phyloP scores from a whole-genome alignment of 495 filamentous ascomycete species.

The Lepraria neglecta region DNA sequence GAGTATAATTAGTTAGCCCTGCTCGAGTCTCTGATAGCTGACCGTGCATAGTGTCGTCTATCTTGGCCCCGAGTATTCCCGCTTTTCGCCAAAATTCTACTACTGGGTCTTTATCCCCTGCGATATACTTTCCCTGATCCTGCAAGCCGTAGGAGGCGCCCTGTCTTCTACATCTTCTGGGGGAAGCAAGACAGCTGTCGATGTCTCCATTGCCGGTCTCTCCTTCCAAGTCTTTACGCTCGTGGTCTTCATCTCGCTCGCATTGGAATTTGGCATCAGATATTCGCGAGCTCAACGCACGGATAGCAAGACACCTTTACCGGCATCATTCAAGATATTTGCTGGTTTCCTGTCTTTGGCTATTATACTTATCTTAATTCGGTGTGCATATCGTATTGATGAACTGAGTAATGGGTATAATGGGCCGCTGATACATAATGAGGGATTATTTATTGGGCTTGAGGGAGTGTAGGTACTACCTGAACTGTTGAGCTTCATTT shows the following conservation, averaged over 20 bases:
- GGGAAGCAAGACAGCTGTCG: constrained; percentile 31
- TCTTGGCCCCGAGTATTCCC: constrained; percentile 44
- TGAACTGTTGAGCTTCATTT: neutral
- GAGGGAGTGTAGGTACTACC: constrained; percentile 40
- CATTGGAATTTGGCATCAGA: constrained; percentile 39
- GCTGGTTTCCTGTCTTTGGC: constrained; percentile 39
- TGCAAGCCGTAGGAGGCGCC: constrained; percentile 50
- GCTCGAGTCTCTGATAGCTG: neutral
- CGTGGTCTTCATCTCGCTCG: constrained; percentile 41
- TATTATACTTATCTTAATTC: constrained; percentile 40
- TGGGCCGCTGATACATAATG: constrained; percentile 38
- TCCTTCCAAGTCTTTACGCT: constrained; percentile 45
- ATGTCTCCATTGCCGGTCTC: constrained; percentile 38
- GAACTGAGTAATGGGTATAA: constrained; percentile 45
- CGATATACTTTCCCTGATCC: constrained; percentile 44
- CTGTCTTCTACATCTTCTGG: constrained; percentile 32
- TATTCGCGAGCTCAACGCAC: constrained; percentile 26
- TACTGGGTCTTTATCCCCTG: constrained; percentile 49
- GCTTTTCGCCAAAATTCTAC: constrained; percentile 48
- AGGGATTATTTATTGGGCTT: constrained; percentile 44
- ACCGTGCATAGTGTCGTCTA: constrained; percentile 35
- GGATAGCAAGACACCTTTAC: constrained; percentile 21
- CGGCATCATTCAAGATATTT: constrained; percentile 38
- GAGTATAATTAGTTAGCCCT: constrained; percentile 17
- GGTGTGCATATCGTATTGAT: constrained; percentile 46